These are phyloP conservation scores for Pseudocercospora crystallina DNA, from an alignment of 2,329 filamentous ascomycete species.

Conservation along the genomic window DNA sequence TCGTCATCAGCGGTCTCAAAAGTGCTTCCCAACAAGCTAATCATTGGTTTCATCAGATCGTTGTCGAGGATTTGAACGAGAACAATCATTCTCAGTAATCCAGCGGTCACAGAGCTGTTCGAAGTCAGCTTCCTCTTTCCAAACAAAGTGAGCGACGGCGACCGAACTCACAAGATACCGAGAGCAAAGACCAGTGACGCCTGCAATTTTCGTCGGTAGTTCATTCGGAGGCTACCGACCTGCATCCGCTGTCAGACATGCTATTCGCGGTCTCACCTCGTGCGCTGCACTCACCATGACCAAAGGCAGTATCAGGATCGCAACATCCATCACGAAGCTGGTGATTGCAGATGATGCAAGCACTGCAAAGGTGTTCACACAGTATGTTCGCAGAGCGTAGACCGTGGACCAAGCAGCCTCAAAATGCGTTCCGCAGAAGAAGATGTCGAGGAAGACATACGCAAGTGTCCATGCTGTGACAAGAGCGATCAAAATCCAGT, in stretches of 20 bases:
- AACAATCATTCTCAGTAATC: slow-evolving; percentile 17
- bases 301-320: slow-evolving; percentile 13
- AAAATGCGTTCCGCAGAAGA: slow-evolving; percentile 15
- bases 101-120: slow-evolving; percentile 14
- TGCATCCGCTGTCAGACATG: neutral
- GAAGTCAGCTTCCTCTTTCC: neutral
- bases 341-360: slow-evolving; percentile 10
- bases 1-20: slow-evolving; percentile 10
- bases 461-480: slow-evolving; percentile 13
- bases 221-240: slow-evolving; percentile 14
- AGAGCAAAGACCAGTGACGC: slow-evolving; percentile 14
- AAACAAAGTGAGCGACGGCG: neutral
- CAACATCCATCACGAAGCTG: slow-evolving; percentile 13
- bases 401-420: slow-evolving; percentile 14
- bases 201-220: slow-evolving; percentile 11
- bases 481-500: slow-evolving; percentile 15
- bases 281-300: slow-evolving; percentile 8
- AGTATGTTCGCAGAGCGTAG: slow-evolving; percentile 9
- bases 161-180: slow-evolving; percentile 15
- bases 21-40: slow-evolving; percentile 7
- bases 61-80: slow-evolving; percentile 9
- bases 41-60: slow-evolving; percentile 3
- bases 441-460: slow-evolving; percentile 13
- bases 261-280: neutral
- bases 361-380: slow-evolving; percentile 15